Evolutionary conservation across 164 flowering plant species (phyloP), one percentile per base, ranked within the genome.

Genomic region (Macadamia integrifolia): DNA sequence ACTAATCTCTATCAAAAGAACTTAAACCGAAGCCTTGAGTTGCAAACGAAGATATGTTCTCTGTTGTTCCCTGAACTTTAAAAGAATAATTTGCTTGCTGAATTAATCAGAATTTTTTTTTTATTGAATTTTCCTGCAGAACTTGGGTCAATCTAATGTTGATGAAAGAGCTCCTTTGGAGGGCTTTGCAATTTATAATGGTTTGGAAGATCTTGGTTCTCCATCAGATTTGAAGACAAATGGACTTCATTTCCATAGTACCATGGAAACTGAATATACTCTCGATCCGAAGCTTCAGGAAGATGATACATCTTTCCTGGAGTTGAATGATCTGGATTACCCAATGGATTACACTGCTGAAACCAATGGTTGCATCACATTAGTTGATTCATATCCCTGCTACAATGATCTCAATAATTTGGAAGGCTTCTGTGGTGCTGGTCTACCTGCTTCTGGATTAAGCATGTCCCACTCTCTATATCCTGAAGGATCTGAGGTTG

Each of bases 251-350:
- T 57, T 64, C 2, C 42, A 48, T 7, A 65, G 57, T 0, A 14
- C 5, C 14, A 12, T 53, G 57, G 57, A 53, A 53, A 3, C 57
- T 53, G 57, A 53, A 53, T 11, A 53, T 53, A 4, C 57, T 14
- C 58, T 43, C 32, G 44, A 67, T 46, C 65, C 64, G 62, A 56
- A 66, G 18, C 52, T 59, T 63, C 23, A 50, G 13, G 66, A 48
- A 46, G 67, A 61, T 17, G 60, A 61, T 49, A 28, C 17, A 0
- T 53, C 59, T 1, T 75, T 15, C 66, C 18, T 82, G 56, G 83
- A 80, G 69, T 75, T 81, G 66, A 31, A 66, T 67, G 85, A 82
- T 74, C 83, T 82, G 31, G 70, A 67, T 46, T 3, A n/a, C 2
- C 83, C 81, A 15, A 7, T 77, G 67, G 60, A 46, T 48, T 58